phyloP scores from a whole-genome alignment of 345 rosid species.

The Eucalyptus rudis region DNA sequence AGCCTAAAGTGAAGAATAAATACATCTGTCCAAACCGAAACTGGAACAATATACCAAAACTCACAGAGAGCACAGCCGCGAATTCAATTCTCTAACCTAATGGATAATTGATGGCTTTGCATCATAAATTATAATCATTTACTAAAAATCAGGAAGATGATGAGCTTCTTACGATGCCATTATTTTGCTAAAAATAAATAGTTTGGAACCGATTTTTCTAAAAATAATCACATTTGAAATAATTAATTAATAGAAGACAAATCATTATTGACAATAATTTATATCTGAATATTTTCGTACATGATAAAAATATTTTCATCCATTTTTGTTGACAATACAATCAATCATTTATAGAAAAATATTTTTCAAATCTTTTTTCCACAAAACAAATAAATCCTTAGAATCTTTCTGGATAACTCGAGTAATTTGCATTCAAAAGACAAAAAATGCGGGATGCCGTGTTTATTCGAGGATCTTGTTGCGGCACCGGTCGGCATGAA shows the following conservation, averaged over 20 bases:
- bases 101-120: not conserved
- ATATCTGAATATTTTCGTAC: too few relatives aligned
- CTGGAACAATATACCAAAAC: not conserved
- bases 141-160: not conserved
- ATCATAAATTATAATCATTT: not conserved
- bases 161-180: not conserved
- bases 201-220: fast-evolving
- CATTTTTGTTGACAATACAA: too few relatives aligned
- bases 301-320: too few relatives aligned
- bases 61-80: not conserved
- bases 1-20: not conserved
- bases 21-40: not conserved
- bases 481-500: not conserved
- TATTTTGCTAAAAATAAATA: too few relatives aligned
- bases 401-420: not conserved
- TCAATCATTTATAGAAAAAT: too few relatives aligned
- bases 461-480: not conserved
- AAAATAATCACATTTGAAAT: too few relatives aligned
- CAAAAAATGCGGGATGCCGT: not conserved
- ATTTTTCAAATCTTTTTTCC: not conserved
- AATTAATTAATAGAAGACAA: too few relatives aligned
- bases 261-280: too few relatives aligned
- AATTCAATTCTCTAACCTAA: not conserved
- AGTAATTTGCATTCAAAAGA: not conserved
- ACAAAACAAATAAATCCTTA: too few relatives aligned